Evolutionary conservation across 257 asterid species (phyloP).

Genomic region (Nicotiana attenuata): DNA sequence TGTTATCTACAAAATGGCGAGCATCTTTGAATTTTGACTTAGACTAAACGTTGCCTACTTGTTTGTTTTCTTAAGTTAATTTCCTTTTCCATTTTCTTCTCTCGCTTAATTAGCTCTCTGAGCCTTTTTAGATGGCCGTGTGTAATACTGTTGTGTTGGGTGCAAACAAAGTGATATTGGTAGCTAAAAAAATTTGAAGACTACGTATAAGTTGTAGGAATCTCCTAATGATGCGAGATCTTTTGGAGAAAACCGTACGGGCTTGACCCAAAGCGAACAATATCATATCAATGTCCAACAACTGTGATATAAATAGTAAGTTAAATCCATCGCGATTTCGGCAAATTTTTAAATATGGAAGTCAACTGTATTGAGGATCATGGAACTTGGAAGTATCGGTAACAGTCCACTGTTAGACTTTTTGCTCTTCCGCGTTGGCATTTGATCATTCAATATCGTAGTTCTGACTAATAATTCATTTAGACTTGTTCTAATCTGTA

Average conservation of each 20-base stretch:
- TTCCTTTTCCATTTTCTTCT: neutral
- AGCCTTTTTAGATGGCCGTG: too few species aligned
- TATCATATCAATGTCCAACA: too few species aligned
- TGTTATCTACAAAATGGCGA: too few species aligned
- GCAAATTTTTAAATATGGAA: neutral
- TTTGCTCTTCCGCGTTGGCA: neutral
- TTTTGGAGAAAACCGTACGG: too few species aligned
- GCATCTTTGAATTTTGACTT: neutral
- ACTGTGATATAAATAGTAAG: neutral
- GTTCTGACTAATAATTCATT: neutral
- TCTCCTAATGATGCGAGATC: too few species aligned
- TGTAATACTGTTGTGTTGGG: too few species aligned
- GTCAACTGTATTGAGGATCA: neutral
- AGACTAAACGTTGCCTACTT: neutral
- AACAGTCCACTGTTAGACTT: neutral
- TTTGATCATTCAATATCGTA: neutral
- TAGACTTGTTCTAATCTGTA: neutral
- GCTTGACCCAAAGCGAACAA: too few species aligned
- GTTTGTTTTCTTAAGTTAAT: neutral
- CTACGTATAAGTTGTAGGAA: too few species aligned
- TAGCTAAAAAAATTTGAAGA: too few species aligned
- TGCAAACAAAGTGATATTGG: too few species aligned
- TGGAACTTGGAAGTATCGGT: neutral
- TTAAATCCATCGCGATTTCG: neutral
- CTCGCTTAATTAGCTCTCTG: too few species aligned